These are phyloP conservation scores for Aegilops speltoides DNA, from an alignment of 176 grass and related monocot genomes.

Conservation along the genomic window DNA sequence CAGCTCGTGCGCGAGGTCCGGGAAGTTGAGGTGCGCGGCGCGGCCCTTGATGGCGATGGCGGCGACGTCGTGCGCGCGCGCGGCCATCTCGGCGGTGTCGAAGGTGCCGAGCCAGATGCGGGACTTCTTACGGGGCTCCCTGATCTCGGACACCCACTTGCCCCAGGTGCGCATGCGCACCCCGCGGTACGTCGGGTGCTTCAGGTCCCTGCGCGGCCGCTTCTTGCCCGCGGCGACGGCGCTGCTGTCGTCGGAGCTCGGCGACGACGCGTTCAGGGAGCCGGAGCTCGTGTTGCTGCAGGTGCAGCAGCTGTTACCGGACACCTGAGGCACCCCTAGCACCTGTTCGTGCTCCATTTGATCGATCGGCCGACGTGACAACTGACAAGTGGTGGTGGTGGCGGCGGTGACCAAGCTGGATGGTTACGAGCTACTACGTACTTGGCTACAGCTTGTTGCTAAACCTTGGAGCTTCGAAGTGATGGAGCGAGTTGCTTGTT, in stretches of 20 bases:
- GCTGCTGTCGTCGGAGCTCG: slow-evolving; percentile 25
- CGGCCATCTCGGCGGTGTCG: slow-evolving; percentile 71
- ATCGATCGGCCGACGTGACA: background rate
- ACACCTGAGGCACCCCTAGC: background rate
- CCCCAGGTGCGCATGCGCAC: slow-evolving; percentile 84
- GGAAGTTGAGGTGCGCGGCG: slow-evolving; percentile 76
- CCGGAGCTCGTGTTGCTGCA: slow-evolving; percentile 25
- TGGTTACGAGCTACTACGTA: background rate
- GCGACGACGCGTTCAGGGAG: slow-evolving; percentile 44
- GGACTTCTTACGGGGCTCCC: slow-evolving; percentile 86
- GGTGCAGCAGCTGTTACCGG: slow-evolving; percentile 13
- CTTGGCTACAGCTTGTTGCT: background rate
- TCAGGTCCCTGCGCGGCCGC: slow-evolving; percentile 63
- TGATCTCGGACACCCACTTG: slow-evolving; percentile 91
- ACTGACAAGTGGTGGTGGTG: background rate
- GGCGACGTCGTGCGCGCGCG: slow-evolving; percentile 82
- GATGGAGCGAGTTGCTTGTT: background rate
- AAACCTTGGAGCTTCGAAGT: background rate
- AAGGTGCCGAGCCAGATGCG: slow-evolving; percentile 95
- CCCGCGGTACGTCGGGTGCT: slow-evolving; percentile 79
- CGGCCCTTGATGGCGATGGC: slow-evolving; percentile 75
- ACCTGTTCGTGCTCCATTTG: slow-evolving; percentile 34
- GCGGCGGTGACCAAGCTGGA: background rate
- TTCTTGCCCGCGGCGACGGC: slow-evolving; percentile 25
- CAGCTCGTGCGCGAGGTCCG: slow-evolving; percentile 53